Evolutionary conservation across 2,329 filamentous ascomycete genomes (phyloP), one percentile per base, ranked within the genome.

Genomic region (Fusarium praegraminearum): DNA sequence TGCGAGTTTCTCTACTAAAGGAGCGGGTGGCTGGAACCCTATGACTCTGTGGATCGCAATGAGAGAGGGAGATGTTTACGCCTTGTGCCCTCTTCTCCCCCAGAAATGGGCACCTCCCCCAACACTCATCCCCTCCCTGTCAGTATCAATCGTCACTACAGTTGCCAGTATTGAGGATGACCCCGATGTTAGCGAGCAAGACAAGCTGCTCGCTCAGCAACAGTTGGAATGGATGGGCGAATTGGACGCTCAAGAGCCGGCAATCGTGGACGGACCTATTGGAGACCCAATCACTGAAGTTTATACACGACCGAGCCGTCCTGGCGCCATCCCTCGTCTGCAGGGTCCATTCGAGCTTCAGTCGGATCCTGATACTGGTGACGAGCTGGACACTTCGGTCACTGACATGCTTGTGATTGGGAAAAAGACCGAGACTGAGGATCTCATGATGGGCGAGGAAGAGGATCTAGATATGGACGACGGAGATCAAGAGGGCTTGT

Each of bases 11-110:
- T 84, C 86, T 36, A 83, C 83, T 15, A 84, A 85, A 68, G 84
- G 84, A 36, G 87, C 87, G 9, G 95, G 94, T 16, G 94, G 94
- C 56, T 99, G 96, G 96, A 92, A 94, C 10, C 89, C 94, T 12
- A 98, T 98, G 92, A 98, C 96, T 1, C 84, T 99, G 13, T 99
- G 95, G 93, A 83, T 98, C 53, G 94, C 94, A n/a, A 99, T 98
- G 92, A 89, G 89, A 38, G 92, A 93, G 63, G 96, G 96, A 5
- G 94, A 98, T 76, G 87, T 98, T 8, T 99, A 99, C 76, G 94
- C 95, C 3, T 83, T 99, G 11, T 98, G 94, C 76, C 96, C 96
- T 3, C 85, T 99, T 41, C 83, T 99, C 33, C 96, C 96, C 1
- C 89, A 90, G 53, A 93, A 91, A 73, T 98, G 95, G 94, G 89